Evolutionary conservation across 768 basidiomycete species (phyloP).

Genomic region (Russula foetens): DNA sequence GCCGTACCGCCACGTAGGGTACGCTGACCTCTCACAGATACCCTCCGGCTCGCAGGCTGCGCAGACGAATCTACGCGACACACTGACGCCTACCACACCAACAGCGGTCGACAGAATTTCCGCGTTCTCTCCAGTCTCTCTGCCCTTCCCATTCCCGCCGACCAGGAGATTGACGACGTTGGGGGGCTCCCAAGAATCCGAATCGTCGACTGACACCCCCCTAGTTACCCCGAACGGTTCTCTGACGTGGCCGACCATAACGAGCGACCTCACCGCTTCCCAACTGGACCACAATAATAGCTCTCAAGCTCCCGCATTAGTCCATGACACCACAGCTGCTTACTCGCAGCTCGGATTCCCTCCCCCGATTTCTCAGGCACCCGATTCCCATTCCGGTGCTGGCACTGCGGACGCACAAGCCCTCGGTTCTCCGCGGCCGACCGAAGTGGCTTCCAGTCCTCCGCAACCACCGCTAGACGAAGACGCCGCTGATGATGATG

Average conservation of each 20-base stretch:
- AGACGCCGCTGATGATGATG: not conserved
- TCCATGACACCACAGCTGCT: conserved; percentile 26
- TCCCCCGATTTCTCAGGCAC: conserved; percentile 15
- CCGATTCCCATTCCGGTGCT: not conserved
- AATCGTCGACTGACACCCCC: conserved; percentile 43
- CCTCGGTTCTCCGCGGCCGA: not conserved
- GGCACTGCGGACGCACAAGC: not conserved
- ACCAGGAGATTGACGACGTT: not conserved
- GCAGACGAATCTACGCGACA: not conserved
- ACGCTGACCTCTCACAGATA: conserved; percentile 11
- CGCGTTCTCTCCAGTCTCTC: not conserved
- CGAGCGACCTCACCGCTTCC: conserved; percentile 30
- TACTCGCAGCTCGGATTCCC: conserved; percentile 33
- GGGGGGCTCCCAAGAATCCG: conserved; percentile 36
- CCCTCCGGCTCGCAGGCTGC: conserved; percentile 7
- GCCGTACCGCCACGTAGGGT: conserved; percentile 8
- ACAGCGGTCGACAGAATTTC: not conserved
- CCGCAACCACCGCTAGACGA: not conserved
- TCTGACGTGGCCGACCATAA: conserved; percentile 33
- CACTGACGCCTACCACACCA: not conserved
- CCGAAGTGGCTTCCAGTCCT: not conserved
- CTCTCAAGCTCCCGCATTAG: conserved; percentile 23
- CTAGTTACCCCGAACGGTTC: conserved; percentile 48
- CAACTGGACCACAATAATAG: conserved; percentile 32
- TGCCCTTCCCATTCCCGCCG: conserved; percentile 4